These are phyloP conservation scores for Niebla homalea DNA, from an alignment of 495 filamentous ascomycete genomes.

Conservation along the genomic window DNA sequence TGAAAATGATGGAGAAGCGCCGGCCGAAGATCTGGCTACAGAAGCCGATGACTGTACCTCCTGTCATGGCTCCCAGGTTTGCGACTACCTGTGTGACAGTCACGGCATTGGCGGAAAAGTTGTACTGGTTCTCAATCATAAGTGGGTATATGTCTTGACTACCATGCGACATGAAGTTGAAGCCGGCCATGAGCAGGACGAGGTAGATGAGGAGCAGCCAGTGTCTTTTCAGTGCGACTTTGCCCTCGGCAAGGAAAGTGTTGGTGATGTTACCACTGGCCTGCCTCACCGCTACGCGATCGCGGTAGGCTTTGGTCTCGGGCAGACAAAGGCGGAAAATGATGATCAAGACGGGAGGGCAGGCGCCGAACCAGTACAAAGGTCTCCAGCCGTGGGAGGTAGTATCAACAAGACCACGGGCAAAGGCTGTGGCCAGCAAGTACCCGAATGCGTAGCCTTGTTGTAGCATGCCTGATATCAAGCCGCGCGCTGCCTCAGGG, in stretches of 20 bases:
- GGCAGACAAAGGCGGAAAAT: slow-evolving; percentile 61
- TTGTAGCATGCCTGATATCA: slow-evolving; percentile 71
- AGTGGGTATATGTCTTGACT: slow-evolving; percentile 87
- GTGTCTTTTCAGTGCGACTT: slow-evolving; percentile 60
- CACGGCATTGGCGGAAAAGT: slow-evolving; percentile 54
- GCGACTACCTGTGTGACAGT: slow-evolving; percentile 78
- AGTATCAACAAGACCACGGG: slow-evolving; percentile 56
- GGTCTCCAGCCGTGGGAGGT: slow-evolving; percentile 68
- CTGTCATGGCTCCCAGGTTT: slow-evolving; percentile 67
- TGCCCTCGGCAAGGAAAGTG: slow-evolving; percentile 63
- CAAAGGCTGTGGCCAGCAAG: slow-evolving; percentile 65
- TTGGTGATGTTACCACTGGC: slow-evolving; percentile 34
- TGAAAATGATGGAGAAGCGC: slow-evolving; percentile 65
- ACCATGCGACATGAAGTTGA: slow-evolving; percentile 91
- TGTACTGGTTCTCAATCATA: slow-evolving; percentile 65
- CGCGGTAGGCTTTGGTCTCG: slow-evolving; percentile 56
- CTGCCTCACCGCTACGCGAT: slow-evolving; percentile 47
- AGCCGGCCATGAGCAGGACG: slow-evolving; percentile 75
- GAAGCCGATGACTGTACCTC: slow-evolving; percentile 68
- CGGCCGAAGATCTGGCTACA: slow-evolving; percentile 70
- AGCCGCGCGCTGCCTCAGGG: slow-evolving; percentile 56
- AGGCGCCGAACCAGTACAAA: slow-evolving; percentile 76
- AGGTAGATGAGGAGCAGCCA: slow-evolving; percentile 71
- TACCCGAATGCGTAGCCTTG: slow-evolving; percentile 88
- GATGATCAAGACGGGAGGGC: slow-evolving; percentile 70